Conservation (phyloP, 345 rosid species). For the Citrus sp. region DNA sequence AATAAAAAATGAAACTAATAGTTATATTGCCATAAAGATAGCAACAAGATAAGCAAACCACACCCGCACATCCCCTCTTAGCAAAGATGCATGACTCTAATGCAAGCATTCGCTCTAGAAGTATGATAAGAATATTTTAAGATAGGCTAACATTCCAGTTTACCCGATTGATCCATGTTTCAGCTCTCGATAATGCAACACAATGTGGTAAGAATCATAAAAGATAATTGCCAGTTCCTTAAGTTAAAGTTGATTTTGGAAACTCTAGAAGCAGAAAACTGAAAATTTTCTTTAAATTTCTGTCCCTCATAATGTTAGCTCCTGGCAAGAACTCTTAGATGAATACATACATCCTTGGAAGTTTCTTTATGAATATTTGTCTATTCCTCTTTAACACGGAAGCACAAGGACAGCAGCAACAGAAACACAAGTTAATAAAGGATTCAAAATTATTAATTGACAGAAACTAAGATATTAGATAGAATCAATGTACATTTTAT, state of each 20-base stretch:
- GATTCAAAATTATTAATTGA: neutral
- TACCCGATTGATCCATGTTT: neutral
- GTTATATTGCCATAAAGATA: neutral
- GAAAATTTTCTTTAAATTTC: neutral
- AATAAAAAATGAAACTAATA: neutral
- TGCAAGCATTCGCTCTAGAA: neutral
- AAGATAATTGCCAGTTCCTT: neutral
- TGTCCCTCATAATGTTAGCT: neutral
- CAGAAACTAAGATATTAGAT: neutral
- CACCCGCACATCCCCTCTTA: neutral
- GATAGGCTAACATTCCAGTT: neutral
- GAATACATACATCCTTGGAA: neutral
- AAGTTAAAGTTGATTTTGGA: neutral
- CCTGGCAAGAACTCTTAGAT: neutral
- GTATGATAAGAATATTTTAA: neutral
- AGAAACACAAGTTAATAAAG: neutral
- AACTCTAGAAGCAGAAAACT: neutral
- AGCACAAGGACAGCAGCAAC: neutral
- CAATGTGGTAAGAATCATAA: neutral
- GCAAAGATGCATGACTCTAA: neutral
- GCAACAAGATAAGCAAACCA: neutral
- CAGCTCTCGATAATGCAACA: neutral
- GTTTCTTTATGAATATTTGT: neutral
- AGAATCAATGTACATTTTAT: neutral
- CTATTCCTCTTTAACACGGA: neutral